phyloP scores from a whole-genome alignment of 306 rosid species.

The Neltuma alba region DNA sequence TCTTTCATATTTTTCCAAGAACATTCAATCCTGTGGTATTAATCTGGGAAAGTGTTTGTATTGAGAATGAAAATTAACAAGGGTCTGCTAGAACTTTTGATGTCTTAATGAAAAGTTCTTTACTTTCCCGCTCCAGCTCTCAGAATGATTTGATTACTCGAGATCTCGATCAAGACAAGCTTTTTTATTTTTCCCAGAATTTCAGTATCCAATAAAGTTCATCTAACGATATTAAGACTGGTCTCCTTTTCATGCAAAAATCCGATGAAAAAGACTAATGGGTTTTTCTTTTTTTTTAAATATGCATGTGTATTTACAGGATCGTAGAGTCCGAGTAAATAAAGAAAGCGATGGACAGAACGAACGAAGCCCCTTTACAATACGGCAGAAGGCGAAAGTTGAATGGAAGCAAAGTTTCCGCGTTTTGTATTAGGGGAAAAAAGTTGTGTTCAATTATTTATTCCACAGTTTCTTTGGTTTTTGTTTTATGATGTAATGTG shows the following conservation, averaged over 20 bases:
- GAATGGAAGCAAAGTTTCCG: conserved; percentile 57
- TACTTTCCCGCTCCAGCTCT: not conserved
- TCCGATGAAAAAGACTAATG: conserved; percentile 17
- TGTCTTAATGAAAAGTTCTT: not conserved
- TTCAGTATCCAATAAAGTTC: not conserved
- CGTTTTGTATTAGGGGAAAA: conserved; percentile 18
- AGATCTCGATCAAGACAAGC: not conserved
- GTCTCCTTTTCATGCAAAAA: not conserved
- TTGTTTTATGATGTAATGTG: conserved; percentile 2
- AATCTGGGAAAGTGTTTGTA: not conserved
- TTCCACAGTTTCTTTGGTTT: not conserved
- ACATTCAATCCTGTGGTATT: not conserved
- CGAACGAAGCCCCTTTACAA: conserved; percentile 34
- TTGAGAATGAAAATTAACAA: not conserved
- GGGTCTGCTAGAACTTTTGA: not conserved
- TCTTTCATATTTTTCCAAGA: not conserved
- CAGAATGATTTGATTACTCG: not conserved
- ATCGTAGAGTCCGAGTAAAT: conserved; percentile 41
- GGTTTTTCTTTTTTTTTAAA: not conserved
- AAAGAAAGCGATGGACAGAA: conserved; percentile 52
- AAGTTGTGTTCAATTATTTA: conserved; percentile 19
- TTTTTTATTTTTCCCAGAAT: too few relatives aligned
- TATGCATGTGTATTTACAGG: conserved; percentile 38
- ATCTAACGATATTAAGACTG: not conserved
- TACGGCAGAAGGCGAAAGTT: not conserved